Conservation (phyloP, 345 rosid species). For the Cardamine chenopodiifolia region DNA sequence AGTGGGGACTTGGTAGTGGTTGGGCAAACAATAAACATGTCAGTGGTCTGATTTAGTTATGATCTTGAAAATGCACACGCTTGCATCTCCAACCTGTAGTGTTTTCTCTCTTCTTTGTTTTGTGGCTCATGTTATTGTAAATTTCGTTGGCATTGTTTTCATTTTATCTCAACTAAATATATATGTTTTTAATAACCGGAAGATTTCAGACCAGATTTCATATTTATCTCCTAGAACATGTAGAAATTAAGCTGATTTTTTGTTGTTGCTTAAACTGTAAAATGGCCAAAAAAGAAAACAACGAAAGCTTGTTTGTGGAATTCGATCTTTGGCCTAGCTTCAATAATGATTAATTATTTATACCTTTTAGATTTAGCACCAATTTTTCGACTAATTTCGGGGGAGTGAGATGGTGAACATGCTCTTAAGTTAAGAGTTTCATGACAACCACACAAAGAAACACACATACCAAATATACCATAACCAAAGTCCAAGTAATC, state of each 20-base stretch:
- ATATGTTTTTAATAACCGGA: background rate
- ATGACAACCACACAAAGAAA: background rate
- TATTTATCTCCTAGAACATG: background rate
- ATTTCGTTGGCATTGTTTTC: background rate
- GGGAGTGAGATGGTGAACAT: background rate
- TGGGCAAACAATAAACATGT: constrained; percentile 40
- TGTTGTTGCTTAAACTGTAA: background rate
- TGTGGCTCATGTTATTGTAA: constrained; percentile 14
- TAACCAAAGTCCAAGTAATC: background rate
- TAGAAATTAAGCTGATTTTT: background rate
- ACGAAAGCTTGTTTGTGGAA: background rate
- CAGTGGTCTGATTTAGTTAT: constrained; percentile 24
- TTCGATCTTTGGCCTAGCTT: background rate
- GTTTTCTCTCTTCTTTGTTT: constrained; percentile 21
- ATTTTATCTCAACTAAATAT: background rate
- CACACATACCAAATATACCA: background rate
- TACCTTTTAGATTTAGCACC: background rate
- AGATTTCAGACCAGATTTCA: background rate
- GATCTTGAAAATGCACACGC: constrained; percentile 38
- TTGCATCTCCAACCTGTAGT: constrained; percentile 34
- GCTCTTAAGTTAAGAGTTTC: background rate
- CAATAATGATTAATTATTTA: background rate
- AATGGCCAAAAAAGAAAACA: background rate
- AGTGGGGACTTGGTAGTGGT: constrained; percentile 37
- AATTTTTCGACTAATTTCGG: background rate